Conservation (phyloP, 176 grass and related monocot genomes). For the Carex cristatella region DNA sequence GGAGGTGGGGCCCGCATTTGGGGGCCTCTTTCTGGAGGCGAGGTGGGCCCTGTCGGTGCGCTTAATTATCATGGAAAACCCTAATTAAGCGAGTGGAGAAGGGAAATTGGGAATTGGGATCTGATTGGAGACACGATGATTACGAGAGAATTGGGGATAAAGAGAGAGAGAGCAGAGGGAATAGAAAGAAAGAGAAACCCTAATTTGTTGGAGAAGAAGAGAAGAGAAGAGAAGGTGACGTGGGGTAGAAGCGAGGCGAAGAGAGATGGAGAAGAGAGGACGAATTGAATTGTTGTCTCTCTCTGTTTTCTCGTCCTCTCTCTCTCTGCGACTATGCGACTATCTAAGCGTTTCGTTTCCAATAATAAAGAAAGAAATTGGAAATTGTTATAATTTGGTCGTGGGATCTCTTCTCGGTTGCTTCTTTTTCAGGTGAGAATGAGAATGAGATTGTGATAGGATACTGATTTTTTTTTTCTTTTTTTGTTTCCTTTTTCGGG, state of each 20-base stretch:
- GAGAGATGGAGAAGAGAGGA: slow-evolving; percentile 2
- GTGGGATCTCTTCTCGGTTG: slow-evolving; percentile 14
- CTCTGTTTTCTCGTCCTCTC: slow-evolving; percentile 28
- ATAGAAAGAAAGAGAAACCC: not conserved
- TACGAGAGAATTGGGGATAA: not conserved
- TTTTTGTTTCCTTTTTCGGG: slow-evolving; percentile 3
- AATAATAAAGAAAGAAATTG: not conserved
- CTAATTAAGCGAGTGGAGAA: not conserved
- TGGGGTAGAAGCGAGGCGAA: not conserved
- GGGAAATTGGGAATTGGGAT: slow-evolving; percentile 9
- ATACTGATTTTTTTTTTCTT: not conserved
- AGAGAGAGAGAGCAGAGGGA: not conserved
- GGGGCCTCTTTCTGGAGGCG: slow-evolving; percentile 53
- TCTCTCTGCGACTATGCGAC: slow-evolving; percentile 21
- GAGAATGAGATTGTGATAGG: not conserved
- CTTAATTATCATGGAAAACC: slow-evolving; percentile 85
- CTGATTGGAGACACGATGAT: not conserved
- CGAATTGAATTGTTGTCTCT: slow-evolving; percentile 24
- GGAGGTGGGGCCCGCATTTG: slow-evolving; percentile 55
- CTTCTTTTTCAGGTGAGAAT: slow-evolving; percentile 23
- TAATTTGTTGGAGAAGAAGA: slow-evolving; percentile 12
- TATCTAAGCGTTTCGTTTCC: slow-evolving; percentile 37
- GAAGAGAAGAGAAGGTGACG: slow-evolving; percentile 2
- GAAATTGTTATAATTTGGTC: not conserved
- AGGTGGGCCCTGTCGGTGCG: slow-evolving; percentile 64